Percentiles rank a stretch among this genome's conserved stretches.
Conservation (phyloP, 768 basidiomycete genomes). For the Trametes cinnabarina region DNA sequence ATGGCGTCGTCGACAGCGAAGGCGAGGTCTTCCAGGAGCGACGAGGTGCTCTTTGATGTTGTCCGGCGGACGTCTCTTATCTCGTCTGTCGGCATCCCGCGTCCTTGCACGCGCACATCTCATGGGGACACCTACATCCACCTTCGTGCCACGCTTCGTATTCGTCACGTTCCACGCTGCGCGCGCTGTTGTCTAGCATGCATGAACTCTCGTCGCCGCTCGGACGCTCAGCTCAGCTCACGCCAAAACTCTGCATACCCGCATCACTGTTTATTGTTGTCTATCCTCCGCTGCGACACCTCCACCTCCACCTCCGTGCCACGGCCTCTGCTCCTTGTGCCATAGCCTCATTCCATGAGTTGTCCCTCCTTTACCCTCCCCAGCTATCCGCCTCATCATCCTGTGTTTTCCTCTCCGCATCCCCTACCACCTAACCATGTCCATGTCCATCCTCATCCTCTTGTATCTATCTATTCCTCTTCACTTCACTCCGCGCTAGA, state of each 20-base stretch:
- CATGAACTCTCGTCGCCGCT: constrained; percentile 7
- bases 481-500: constrained; percentile 4
- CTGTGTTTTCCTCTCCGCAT: not conserved
- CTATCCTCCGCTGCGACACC: constrained; percentile 13
- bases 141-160: constrained; percentile 5
- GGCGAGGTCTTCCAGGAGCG: constrained; percentile 11
- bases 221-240: constrained; percentile 12
- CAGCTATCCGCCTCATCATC: not conserved
- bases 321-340: not conserved
- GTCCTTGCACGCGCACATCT: not conserved
- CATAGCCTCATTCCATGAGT: not conserved
- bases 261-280: constrained; percentile 25
- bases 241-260: constrained; percentile 22
- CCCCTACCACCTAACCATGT: not conserved
- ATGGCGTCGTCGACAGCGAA: not conserved
- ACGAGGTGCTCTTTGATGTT: not conserved
- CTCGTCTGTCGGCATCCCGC: not conserved
- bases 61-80: not conserved
- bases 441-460: constrained; percentile 1
- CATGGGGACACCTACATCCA: constrained; percentile 3
- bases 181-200: constrained; percentile 12
- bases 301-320: not conserved
- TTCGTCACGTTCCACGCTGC: not conserved
- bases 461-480: constrained; percentile 13
- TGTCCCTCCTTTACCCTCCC: not conserved